Percentiles rank a stretch among this genome's conserved stretches.
Conservation (phyloP, 2,329 filamentous ascomycete species). For the Talaromyces sp. region DNA sequence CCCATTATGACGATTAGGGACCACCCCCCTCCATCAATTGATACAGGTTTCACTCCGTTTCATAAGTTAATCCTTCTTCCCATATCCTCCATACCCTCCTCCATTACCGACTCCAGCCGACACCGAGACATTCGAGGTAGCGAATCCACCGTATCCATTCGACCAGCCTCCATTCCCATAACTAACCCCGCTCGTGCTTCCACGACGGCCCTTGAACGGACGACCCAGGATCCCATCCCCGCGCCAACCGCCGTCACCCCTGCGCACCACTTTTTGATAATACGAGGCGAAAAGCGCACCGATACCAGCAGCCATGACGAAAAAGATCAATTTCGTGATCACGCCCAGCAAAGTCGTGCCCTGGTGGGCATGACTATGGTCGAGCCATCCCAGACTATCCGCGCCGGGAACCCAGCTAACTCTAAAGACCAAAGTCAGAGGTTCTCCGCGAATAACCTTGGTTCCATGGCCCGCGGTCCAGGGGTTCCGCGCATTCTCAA, state of each 20-base stretch:
- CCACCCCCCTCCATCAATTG: background rate
- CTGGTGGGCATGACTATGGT: conserved; percentile 12
- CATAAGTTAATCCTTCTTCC: conserved; percentile 37
- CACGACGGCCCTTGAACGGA: conserved; percentile 36
- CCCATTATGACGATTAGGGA: background rate
- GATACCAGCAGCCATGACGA: conserved; percentile 30
- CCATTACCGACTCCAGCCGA: conserved; percentile 14
- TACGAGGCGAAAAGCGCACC: conserved; percentile 33
- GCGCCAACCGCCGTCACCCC: conserved; percentile 16
- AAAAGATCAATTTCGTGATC: conserved; percentile 31
- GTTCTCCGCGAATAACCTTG: conserved; percentile 81
- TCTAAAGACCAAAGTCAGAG: conserved; percentile 70
- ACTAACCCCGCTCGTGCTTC: conserved; percentile 48
- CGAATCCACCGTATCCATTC: conserved; percentile 55
- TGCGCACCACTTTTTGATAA: conserved; percentile 29
- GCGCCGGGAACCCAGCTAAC: conserved; percentile 65
- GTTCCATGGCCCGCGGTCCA: conserved; percentile 48
- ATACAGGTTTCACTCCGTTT: no score
- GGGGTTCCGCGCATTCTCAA: conserved; percentile 40
- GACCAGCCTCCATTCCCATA: conserved; percentile 51
- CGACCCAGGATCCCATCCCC: conserved; percentile 45
- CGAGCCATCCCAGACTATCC: conserved; percentile 34
- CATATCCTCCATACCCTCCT: conserved; percentile 34
- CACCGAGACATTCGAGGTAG: conserved; percentile 31
- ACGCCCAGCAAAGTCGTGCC: conserved; percentile 13